Evolutionary conservation across 163 green algal species (phyloP).

Genomic region (Dunaliella salina): DNA sequence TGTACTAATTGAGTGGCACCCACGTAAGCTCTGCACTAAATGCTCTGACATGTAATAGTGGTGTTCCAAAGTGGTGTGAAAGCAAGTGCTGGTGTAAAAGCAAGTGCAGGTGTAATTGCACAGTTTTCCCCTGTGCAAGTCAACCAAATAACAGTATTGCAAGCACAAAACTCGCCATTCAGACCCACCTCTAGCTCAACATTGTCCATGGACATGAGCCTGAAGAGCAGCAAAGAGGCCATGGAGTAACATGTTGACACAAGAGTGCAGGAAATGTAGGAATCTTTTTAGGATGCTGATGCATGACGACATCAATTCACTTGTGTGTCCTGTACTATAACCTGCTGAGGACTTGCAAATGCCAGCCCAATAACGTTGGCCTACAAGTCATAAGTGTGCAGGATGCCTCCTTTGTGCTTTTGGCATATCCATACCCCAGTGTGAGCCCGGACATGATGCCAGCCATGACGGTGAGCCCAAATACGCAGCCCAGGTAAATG

Average conservation of each 20-base stretch:
- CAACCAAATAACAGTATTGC: not conserved
- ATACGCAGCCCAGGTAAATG: constrained; percentile 19
- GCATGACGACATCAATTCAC: not conserved
- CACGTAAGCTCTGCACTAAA: too few species aligned
- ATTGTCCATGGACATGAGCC: constrained; percentile 73
- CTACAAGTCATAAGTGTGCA: not conserved
- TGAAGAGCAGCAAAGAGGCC: not conserved
- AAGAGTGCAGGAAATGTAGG: too few species aligned
- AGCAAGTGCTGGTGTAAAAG: not conserved
- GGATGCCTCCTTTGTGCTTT: not conserved
- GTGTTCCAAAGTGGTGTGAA: not conserved
- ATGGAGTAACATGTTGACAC: too few species aligned
- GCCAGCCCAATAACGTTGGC: not conserved
- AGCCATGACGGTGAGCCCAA: constrained; percentile 61
- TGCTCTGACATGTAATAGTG: not conserved
- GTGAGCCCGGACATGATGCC: constrained; percentile 84
- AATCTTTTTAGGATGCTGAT: not conserved
- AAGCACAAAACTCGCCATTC: not conserved
- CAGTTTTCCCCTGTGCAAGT: not conserved
- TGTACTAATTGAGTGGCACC: too few species aligned
- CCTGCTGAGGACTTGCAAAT: not conserved
- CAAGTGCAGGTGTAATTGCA: not conserved
- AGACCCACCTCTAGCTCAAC: constrained; percentile 80
- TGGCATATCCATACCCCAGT: constrained; percentile 43
- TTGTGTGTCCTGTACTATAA: not conserved